Conservation (phyloP, 805 yeast species). For the Priceomyces melissophilus region DNA sequence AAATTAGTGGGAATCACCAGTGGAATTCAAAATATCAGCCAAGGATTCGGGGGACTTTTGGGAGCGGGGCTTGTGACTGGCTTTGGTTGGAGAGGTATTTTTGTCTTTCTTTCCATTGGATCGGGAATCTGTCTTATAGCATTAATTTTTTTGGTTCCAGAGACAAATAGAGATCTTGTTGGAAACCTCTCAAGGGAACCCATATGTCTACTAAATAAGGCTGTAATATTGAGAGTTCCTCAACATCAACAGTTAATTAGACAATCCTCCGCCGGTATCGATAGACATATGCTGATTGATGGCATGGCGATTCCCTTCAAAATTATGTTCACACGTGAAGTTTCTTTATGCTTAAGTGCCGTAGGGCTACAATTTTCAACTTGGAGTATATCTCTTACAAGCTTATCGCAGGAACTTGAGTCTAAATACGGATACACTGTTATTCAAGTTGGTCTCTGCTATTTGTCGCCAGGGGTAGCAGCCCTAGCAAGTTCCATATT, state of each 20-base stretch:
- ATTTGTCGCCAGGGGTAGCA: slow-evolving; percentile 72
- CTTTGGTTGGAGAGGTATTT: slow-evolving; percentile 66
- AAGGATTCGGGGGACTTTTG: slow-evolving; percentile 71
- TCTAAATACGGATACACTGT: slow-evolving; percentile 48
- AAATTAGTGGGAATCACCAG: slow-evolving; percentile 56
- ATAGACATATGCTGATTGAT: slow-evolving; percentile 7
- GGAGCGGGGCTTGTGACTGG: slow-evolving; percentile 39
- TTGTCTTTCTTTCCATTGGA: slow-evolving; percentile 67
- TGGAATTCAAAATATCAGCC: slow-evolving; percentile 65
- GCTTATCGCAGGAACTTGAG: slow-evolving; percentile 55
- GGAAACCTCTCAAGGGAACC: slow-evolving; percentile 71
- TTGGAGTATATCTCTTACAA: slow-evolving; percentile 69
- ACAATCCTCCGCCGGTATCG: too few relatives aligned
- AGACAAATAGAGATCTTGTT: slow-evolving; percentile 64
- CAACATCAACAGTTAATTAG: not conserved
- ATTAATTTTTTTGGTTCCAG: slow-evolving; percentile 48
- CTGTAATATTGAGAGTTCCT: slow-evolving; percentile 27
- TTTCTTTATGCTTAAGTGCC: slow-evolving; percentile 38
- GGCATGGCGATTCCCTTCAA: slow-evolving; percentile 36
- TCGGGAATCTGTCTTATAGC: slow-evolving; percentile 43
- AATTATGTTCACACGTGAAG: slow-evolving; percentile 12
- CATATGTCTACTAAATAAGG: slow-evolving; percentile 26
- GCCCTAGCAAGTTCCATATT: slow-evolving; percentile 58
- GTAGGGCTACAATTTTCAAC: slow-evolving; percentile 60
- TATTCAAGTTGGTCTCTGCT: slow-evolving; percentile 64